Evolutionary conservation across 2,329 filamentous ascomycete genomes (phyloP), one percentile per base, ranked within the genome.

Genomic region (Fusarium agapanthi): DNA sequence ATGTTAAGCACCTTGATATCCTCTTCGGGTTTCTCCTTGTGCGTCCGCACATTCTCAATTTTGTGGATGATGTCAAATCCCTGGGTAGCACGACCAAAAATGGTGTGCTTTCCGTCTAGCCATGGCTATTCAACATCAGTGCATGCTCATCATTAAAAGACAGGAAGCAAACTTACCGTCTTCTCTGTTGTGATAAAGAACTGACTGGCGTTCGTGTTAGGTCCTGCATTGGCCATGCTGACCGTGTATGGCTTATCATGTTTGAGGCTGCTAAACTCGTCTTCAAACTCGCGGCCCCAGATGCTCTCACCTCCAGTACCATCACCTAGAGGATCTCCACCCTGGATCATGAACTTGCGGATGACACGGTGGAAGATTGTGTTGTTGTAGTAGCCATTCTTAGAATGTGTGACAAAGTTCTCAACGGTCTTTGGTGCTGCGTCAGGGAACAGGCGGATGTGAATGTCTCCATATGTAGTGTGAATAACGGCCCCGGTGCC

Each of bases 181-280:
- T 97, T 97, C 83, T 98, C 97, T 1, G 95, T 98, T 0, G 96
- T 99, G 75, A 99, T 97, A 78, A 99, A 99, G 81, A 99, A 99
- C 81, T 99, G 96, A 78, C 93, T 96, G 20, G 93, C 96, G 80
- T 99, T 99, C 40, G 95, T 98, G 77, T 95, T 95, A 0, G 95
- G 94, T 0, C 96, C 96, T 0, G 96, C 95, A 81, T 99, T 99
- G 18, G 96, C 96, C 96, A 99, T 99, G 80, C 93, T 97, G 65
- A 98, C 87, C 0, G 95, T 98, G 81, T 97, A 99, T 5, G 96
- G 93, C 84, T 96, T 97, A 84, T 99, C 96, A 79, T 99, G 96
- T 81, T 92, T 94, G 69, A 99, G 83, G 24, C 90, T 92, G 76
- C 93, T 95, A 76, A 99, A 97, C 81, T 99, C 96, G 79, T 99